Base-by-base conservation (phyloP, 257 asterid species). In the Linderniella brevidens region DNA sequence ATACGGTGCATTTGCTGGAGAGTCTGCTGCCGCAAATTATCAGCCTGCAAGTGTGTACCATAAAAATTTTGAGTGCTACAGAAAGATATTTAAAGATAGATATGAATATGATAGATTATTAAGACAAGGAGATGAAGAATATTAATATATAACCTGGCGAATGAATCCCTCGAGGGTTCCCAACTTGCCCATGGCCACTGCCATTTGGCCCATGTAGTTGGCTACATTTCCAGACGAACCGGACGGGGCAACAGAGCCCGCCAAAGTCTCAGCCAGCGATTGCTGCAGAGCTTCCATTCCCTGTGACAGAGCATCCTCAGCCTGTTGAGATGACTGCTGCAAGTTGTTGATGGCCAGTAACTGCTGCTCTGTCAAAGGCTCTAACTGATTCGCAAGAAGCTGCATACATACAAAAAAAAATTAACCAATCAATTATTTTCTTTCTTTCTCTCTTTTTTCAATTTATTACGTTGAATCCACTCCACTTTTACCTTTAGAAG, bases 211-310 rank as follows among this genome's bases (percentile, higher is more conserved):
- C 94, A 86, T 86, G 66, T 86, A 86, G 66, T 86, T 82, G 50
- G 92, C 94, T 42, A 81, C 96, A 40, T 86, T 78, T 48, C 94
- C 92, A 1, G 94, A 72, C 36, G 93, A 78, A 52, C 80, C 66
- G 5, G 94, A 66, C 15, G 90, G 92, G 37, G 74, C 92, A 17
- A 81, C 80, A 50, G 96, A 85, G 56, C 93, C 93, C 1, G 96
- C 96, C 49, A 85, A 67, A 6, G 92, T 78, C 70, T 81, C 96
- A 6, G 92, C 92, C 60, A 86, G 66, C 7, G 96, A 81, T 66
- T 79, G 94, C 61, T 86, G 97, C 76, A 86, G 56, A 46, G 97
- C 94, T 59, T 86, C 94, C 97, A 86, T 86, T 59, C 97, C 97
- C 58, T 86, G 97, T 13, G 97, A 79, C 58, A 86, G 64, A 32